Evolutionary conservation across 2,329 filamentous ascomycete species (phyloP).

Genomic region (Boeremia lycopersici): DNA sequence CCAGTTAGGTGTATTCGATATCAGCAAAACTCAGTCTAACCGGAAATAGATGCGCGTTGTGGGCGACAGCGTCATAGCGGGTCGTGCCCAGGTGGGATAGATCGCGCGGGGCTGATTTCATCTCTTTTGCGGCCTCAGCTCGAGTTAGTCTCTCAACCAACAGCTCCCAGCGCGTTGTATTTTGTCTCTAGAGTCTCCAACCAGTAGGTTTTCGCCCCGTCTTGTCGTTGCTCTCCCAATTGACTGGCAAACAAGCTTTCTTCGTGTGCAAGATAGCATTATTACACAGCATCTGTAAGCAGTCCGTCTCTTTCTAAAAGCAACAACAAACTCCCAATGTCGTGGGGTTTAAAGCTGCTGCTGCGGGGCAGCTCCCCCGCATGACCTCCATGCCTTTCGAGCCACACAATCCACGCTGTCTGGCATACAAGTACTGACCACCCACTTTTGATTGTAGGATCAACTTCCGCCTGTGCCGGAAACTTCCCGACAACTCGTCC

Average conservation of each 20-base stretch:
- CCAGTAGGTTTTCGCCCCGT: neutral
- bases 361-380: neutral
- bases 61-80: conserved; percentile 2
- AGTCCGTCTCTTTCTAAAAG: conserved; percentile 1
- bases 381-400: neutral
- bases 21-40: neutral
- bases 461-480: neutral
- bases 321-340: neutral
- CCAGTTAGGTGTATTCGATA: too few relatives aligned
- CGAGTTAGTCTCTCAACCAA: conserved; percentile 7
- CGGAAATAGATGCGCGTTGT: neutral
- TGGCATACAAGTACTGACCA: conserved; percentile 3
- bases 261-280: neutral
- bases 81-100: neutral
- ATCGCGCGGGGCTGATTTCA: conserved; percentile 14
- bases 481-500: neutral
- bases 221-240: neutral
- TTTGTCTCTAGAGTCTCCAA: neutral
- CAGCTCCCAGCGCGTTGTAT: conserved; percentile 2
- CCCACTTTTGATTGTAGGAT: neutral
- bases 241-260: neutral
- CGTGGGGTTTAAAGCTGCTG: neutral
- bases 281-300: conserved; percentile 14
- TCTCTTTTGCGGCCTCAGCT: conserved; percentile 6
- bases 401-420: neutral